A percentile compares a stretch with the other conserved stretches of the same genome.
Conservation (phyloP, 2,329 filamentous ascomycete genomes). For the Colletotrichum sp. region DNA sequence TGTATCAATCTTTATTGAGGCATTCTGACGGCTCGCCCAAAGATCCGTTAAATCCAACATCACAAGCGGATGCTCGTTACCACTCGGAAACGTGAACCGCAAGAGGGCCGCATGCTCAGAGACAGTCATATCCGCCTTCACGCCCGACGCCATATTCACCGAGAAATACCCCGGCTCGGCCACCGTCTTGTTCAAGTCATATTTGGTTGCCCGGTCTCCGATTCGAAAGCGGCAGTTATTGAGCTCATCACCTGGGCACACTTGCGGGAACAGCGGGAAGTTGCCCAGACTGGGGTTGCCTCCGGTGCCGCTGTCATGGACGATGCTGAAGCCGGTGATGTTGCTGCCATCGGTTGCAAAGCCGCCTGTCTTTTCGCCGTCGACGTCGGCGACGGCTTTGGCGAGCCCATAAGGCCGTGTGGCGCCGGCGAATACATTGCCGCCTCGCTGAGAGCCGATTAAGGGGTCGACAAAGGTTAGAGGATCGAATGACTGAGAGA, state of each 20-base stretch:
- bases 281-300: slow-evolving; percentile 42
- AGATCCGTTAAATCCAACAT: slow-evolving; percentile 67
- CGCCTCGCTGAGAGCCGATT: slow-evolving; percentile 60
- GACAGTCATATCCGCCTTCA: slow-evolving; percentile 64
- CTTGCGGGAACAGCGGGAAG: slow-evolving; percentile 49
- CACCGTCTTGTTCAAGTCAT: slow-evolving; percentile 43
- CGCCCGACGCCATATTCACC: slow-evolving; percentile 56
- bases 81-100: slow-evolving; percentile 58
- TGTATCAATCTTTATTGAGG: slow-evolving; percentile 54
- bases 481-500: slow-evolving; percentile 19
- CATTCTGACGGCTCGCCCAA: slow-evolving; percentile 39
- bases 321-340: slow-evolving; percentile 55
- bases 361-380: slow-evolving; percentile 48
- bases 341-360: slow-evolving; percentile 50
- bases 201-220: slow-evolving; percentile 44
- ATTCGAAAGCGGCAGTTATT: slow-evolving; percentile 61
- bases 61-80: slow-evolving; percentile 50
- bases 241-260: slow-evolving; percentile 50
- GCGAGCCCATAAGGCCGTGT: slow-evolving; percentile 61
- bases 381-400: slow-evolving; percentile 59
- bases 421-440: slow-evolving; percentile 63
- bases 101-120: slow-evolving; percentile 68
- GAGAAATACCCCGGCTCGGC: slow-evolving; percentile 63
- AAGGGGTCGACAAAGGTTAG: slow-evolving; percentile 44
- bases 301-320: slow-evolving; percentile 44